Conservation (phyloP, 2,329 filamentous ascomycete species). For the Apiospora phragmitis region DNA sequence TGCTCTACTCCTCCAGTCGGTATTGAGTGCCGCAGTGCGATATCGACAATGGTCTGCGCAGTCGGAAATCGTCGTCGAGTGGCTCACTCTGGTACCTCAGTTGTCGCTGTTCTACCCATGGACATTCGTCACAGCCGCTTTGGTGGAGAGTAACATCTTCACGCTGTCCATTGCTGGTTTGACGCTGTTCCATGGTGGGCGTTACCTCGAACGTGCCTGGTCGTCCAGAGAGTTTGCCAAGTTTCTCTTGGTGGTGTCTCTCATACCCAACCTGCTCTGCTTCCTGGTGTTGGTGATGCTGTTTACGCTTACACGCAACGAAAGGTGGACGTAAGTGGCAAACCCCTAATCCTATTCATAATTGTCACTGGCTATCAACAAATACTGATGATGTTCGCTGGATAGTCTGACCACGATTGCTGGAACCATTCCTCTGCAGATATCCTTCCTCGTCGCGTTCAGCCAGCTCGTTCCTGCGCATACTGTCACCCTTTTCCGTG, state of each 20-base stretch:
- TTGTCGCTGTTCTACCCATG: conserved; percentile 86
- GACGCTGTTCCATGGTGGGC: conserved; percentile 87
- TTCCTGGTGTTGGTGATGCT: conserved; percentile 74
- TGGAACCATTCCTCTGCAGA: conserved; percentile 86
- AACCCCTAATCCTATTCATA: conserved; percentile 12
- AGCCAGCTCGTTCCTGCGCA: conserved; percentile 97
- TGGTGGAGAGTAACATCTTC: conserved; percentile 92
- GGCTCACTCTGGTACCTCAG: conserved; percentile 83
- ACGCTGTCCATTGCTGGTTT: conserved; percentile 75
- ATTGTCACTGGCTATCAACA: neutral
- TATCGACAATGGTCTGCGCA: conserved; percentile 67
- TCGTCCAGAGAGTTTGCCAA: conserved; percentile 89
- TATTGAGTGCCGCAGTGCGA: conserved; percentile 78
- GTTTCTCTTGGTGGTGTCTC: conserved; percentile 74
- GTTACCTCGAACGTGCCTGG: conserved; percentile 96
- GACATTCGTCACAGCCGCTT: conserved; percentile 82
- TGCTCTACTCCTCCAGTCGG: conserved; percentile 72
- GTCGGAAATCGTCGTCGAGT: conserved; percentile 73
- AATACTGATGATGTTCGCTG: neutral
- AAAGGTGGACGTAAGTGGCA: conserved; percentile 65
- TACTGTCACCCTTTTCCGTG: conserved; percentile 90
- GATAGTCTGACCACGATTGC: conserved; percentile 76
- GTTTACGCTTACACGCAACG: conserved; percentile 67
- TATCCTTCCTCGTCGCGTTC: conserved; percentile 92
- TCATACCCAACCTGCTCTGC: conserved; percentile 78